Percentiles rank a stretch among this genome's conserved stretches.
Evolutionary conservation across 169 alveolate species (phyloP).

Genomic region (Plasmodium berghei): DNA sequence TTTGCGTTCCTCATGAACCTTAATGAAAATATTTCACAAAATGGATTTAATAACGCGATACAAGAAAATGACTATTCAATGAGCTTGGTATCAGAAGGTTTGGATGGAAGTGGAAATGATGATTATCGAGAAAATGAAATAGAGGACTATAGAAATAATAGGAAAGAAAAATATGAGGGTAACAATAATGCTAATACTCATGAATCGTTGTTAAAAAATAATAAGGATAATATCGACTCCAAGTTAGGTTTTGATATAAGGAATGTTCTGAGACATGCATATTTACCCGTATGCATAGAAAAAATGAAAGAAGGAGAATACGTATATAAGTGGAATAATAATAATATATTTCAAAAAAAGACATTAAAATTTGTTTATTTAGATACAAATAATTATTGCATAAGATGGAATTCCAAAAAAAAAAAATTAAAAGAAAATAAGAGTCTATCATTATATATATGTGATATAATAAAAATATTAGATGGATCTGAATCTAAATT

Average conservation of each 20-base stretch:
- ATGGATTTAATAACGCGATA: slow-evolving; percentile 36
- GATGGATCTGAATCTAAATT: slow-evolving; percentile 76
- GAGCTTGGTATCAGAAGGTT: slow-evolving; percentile 9
- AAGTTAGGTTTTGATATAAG: slow-evolving; percentile 71
- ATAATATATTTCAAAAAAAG: slow-evolving; percentile 73
- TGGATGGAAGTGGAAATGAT: slow-evolving; percentile 1
- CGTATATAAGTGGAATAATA: slow-evolving; percentile 74
- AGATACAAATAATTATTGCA: slow-evolving; percentile 76
- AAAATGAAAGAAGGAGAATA: slow-evolving; percentile 78
- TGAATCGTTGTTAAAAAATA: slow-evolving; percentile 17
- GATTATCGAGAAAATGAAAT: slow-evolving; percentile 3
- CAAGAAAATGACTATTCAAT: slow-evolving; percentile 35
- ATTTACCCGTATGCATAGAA: slow-evolving; percentile 72
- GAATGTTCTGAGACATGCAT: slow-evolving; percentile 71
- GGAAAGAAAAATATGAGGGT: neutral
- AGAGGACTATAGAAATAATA: neutral
- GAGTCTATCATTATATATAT: slow-evolving; percentile 64
- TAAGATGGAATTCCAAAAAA: slow-evolving; percentile 76
- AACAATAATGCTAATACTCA: neutral
- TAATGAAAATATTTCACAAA: slow-evolving; percentile 20
- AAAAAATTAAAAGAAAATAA: slow-evolving; percentile 70
- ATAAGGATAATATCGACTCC: slow-evolving; percentile 12
- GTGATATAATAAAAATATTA: slow-evolving; percentile 72
- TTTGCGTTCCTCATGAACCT: slow-evolving; percentile 44
- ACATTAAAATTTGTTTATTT: slow-evolving; percentile 68